Evolutionary conservation across 139 green algal species (phyloP).

Genomic region (Edaphochlamys debaryana): DNA sequence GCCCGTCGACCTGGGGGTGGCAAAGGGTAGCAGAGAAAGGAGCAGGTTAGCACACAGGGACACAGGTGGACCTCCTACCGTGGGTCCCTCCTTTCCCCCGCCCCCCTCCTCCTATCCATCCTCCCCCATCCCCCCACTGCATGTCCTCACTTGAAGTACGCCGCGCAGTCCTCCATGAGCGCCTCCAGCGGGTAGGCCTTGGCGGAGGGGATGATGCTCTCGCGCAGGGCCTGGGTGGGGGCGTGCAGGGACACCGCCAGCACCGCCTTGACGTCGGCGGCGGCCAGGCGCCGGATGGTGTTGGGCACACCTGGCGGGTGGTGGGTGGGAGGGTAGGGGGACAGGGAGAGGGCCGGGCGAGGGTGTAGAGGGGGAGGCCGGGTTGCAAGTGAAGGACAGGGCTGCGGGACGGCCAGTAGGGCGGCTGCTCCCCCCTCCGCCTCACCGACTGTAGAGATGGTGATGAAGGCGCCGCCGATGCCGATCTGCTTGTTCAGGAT

Average conservation of each 20-base stretch:
- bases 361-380: neutral
- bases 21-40: too few species aligned
- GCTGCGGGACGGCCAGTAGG: too few species aligned
- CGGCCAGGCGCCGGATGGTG: constrained; percentile 69
- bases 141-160: constrained; percentile 68
- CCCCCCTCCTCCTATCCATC: too few species aligned
- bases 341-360: neutral
- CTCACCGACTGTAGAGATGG: constrained; percentile 97
- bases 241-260: constrained; percentile 90
- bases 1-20: constrained; percentile 70
- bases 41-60: too few species aligned
- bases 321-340: neutral
- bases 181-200: constrained; percentile 89
- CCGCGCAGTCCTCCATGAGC: constrained; percentile 59
- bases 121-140: too few species aligned
- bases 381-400: neutral
- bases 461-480: constrained; percentile 92
- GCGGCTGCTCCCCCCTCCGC: too few species aligned
- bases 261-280: constrained; percentile 68
- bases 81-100: too few species aligned
- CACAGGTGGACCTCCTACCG: too few species aligned
- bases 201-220: constrained; percentile 62
- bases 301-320: constrained; percentile 63
- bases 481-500: constrained; percentile 91
- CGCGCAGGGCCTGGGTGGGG: constrained; percentile 78